Evolutionary conservation across 164 flowering plant species (phyloP), one percentile per base, ranked within the genome.

Genomic region (Annona squamosa): DNA sequence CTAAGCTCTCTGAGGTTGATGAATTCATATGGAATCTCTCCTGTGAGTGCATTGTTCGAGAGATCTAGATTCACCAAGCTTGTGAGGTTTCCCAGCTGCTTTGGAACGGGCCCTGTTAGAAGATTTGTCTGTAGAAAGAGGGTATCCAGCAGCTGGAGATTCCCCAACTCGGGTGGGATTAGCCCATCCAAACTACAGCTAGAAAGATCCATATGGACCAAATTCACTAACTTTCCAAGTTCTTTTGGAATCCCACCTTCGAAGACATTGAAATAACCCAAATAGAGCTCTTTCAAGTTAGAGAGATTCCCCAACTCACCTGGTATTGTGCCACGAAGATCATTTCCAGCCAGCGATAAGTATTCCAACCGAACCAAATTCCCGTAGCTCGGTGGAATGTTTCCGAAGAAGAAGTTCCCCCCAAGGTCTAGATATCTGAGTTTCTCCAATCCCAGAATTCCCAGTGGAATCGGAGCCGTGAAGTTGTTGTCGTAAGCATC

Each of bases 401-500:
- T 63, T 3, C 98, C 98, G 42, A 71, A 48, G 86, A 96, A 96
- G 72, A 67, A 93, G 48, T 93, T 96, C 65, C 99, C 99, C 17
- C 92, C 94, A 59, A 96, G 85, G 68, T 93, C 92, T 67, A 96
- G 81, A 77, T 87, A 71, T 86, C 66, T 84, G 75, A 96, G 80
- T 26, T 81, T 82, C 80, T 76, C 74, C 84, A 89, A 77, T 3
- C 68, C 70, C 57, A 73, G 9, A 48, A 93, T 68, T 10, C 87
- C 92, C 3, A 68, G 26, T 0, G 99, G 98, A 13, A 96, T 88
- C 0, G 42, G 46, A 66, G 82, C 84, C 1, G 90, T 82, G 85
- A 96, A 86, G 75, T 92, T 93, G 85, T 96, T 96, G 87, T 92
- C 79, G 61, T 91, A 90, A 26, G 86, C 97, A 78, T 93, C 95